Conservation (phyloP, 2,329 filamentous ascomycete genomes). For the Pseudogymnoascus sp. region DNA sequence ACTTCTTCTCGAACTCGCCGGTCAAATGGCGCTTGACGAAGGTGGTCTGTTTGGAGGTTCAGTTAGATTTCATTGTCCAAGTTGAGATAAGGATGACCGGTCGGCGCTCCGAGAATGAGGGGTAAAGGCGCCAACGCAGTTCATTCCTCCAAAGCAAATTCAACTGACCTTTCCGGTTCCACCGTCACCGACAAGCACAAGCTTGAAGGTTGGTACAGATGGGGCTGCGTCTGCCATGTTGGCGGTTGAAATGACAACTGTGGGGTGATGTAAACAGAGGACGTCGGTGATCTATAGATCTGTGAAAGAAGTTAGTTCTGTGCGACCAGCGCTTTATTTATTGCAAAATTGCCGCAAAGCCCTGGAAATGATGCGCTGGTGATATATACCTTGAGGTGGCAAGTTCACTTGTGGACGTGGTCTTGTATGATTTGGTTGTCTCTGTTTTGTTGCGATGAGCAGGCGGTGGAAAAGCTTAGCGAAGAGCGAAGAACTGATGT, state of each 20-base stretch:
- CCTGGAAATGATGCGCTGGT: neutral
- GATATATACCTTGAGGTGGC: neutral
- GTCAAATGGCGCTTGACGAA: conserved; percentile 99
- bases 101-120: conserved; percentile 14
- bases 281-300: conserved; percentile 3
- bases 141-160: conserved; percentile 1
- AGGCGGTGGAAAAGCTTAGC: conserved; percentile 11
- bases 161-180: conserved; percentile 93
- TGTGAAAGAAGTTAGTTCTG: neutral
- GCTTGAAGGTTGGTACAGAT: conserved; percentile 84
- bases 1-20: conserved; percentile 99
- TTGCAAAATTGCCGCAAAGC: neutral
- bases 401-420: conserved; percentile 26
- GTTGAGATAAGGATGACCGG: neutral
- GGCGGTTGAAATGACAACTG: conserved; percentile 11
- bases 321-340: conserved; percentile 1
- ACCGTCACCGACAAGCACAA: conserved; percentile 98
- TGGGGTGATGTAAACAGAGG: conserved; percentile 23
- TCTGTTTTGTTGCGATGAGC: conserved; percentile 25
- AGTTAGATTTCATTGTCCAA: neutral
- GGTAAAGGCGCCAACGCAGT: neutral
- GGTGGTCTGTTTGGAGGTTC: conserved; percentile 62
- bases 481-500: conserved; percentile 10
- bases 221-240: conserved; percentile 56
- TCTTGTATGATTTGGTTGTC: conserved; percentile 26